Evolutionary conservation across 148 eudicot species (phyloP), one percentile per base, ranked within the genome.

Genomic region (Fagopyrum esculentum): DNA sequence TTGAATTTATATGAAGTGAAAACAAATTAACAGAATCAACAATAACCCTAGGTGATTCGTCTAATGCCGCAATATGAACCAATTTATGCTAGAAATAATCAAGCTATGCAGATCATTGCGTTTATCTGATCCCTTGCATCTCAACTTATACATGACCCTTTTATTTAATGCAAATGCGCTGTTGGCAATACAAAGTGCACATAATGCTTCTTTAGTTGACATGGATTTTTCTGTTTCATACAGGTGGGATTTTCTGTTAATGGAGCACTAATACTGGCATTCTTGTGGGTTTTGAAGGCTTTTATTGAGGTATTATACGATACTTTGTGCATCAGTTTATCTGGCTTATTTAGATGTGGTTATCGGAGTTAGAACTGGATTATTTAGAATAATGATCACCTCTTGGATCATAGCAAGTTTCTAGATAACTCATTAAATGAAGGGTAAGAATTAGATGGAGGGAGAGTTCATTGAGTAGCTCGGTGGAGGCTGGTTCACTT

Each of bases 171-270:
- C 19, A 69, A 40, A 30, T 64, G 26, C 9, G 2, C 22, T 69
- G 22, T 4, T 17, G 49, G 15, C 5, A 9, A 40, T 69, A 43
- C 48, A 70, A 63, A 3, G 12, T 71, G 55, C 6, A 8, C 0
- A 15, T 71, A 29, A 71, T 6, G 50, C 73, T 22, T 73, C n/a
- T 30, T 49, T 56, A 6, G 45, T 19, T 30, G 43, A 40, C 2
- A 35, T 19, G 66, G 40, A 22, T 30, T 7, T 60, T 17, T 60
- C 68, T 82, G 66, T 76, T 54, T 15, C 43, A 71, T 74, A 70
- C 73, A 95, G 98, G 96, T 95, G 73, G 96, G 96, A 3, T 95
- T 95, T 82, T 82, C 97, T 35, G 98, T 95, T 57, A 90, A 95
- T 84, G 98, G 98, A 78, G 77, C 86, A 76, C 81, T 95, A 77